Evolutionary conservation across 257 asterid genomes (phyloP).

Genomic region (Capsicum pubescens): DNA sequence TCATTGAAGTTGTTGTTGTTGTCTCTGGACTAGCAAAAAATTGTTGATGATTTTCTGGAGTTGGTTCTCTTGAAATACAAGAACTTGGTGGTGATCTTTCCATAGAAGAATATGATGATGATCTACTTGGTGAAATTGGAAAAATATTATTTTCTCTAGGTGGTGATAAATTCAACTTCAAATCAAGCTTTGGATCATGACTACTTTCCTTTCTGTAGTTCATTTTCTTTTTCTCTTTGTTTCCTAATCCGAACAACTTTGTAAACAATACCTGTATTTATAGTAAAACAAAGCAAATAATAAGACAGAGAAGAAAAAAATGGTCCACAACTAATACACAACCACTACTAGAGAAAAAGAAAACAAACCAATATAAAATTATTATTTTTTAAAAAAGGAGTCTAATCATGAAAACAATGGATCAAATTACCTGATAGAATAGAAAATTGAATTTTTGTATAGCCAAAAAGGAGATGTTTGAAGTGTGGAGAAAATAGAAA

Average conservation of each 20-base stretch:
- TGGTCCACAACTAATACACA: slow-evolving; percentile 11
- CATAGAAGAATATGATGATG: slow-evolving; percentile 17
- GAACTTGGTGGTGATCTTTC: slow-evolving; percentile 31
- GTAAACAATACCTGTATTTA: slow-evolving; percentile 15
- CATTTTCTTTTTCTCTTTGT: background rate
- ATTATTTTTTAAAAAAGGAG: background rate
- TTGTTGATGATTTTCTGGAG: slow-evolving; percentile 1
- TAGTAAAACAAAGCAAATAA: slow-evolving; percentile 12
- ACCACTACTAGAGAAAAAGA: background rate
- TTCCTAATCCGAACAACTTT: background rate
- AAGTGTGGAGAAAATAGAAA: background rate
- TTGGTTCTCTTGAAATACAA: slow-evolving; percentile 27
- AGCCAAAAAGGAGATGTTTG: background rate
- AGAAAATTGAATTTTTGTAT: background rate
- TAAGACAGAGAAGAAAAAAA: background rate
- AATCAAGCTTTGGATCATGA: slow-evolving; percentile 30
- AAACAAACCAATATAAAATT: background rate
- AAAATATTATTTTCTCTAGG: slow-evolving; percentile 16
- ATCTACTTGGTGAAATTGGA: slow-evolving; percentile 24
- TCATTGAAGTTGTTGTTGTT: slow-evolving; percentile 16
- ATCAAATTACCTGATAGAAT: background rate
- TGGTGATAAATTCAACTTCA: slow-evolving; percentile 34
- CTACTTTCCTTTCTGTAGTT: slow-evolving; percentile 23
- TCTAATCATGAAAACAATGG: background rate
- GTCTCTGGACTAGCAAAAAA: slow-evolving; percentile 5